phyloP scores from a whole-genome alignment of 106 monocot species.

The Triglochin maritima region DNA sequence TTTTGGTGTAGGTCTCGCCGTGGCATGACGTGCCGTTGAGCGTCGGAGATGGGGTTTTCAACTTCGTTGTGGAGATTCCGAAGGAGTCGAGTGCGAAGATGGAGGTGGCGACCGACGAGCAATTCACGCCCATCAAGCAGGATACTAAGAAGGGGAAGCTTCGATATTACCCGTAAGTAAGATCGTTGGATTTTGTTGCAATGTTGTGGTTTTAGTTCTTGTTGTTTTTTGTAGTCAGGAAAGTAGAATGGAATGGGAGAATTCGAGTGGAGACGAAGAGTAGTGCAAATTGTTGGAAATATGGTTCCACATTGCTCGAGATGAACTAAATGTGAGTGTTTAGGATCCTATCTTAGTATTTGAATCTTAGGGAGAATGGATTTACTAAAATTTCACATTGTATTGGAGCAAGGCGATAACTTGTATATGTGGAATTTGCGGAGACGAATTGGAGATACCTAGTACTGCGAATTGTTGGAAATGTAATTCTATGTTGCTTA shows the following conservation, averaged over 20 bases:
- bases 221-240: not conserved
- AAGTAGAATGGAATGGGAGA: not conserved
- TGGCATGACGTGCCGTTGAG: constrained; percentile 89
- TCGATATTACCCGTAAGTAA: constrained; percentile 79
- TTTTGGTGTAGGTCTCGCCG: constrained; percentile 42
- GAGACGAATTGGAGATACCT: too few species aligned
- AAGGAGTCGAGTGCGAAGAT: constrained; percentile 92
- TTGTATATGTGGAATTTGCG: too few species aligned
- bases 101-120: constrained; percentile 94
- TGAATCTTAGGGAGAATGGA: too few species aligned
- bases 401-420: too few species aligned
- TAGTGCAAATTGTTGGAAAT: too few species aligned
- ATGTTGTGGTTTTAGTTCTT: not conserved
- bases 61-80: constrained; percentile 91
- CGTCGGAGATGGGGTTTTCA: constrained; percentile 68
- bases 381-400: too few species aligned
- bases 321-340: too few species aligned
- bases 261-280: too few species aligned
- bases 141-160: constrained; percentile 99
- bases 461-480: too few species aligned
- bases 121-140: constrained; percentile 89
- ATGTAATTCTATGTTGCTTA: too few species aligned
- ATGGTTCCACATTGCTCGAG: too few species aligned
- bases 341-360: too few species aligned
- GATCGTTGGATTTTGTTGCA: not conserved